Evolutionary conservation across 371 early-diverging fungal species (phyloP).

Genomic region (Fennellomyces sp.): DNA sequence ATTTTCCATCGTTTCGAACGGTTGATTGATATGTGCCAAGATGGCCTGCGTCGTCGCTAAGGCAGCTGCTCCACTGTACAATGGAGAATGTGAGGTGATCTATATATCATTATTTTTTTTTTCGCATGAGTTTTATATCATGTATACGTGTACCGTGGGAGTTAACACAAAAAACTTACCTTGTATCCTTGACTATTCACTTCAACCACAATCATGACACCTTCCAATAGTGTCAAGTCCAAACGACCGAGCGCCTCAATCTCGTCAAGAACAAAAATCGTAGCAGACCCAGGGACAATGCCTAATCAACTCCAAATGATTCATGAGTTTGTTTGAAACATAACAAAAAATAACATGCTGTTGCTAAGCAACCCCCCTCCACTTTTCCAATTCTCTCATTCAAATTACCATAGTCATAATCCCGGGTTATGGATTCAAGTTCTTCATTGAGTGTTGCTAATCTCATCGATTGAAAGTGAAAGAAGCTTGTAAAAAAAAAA

Average conservation of each 20-base stretch:
- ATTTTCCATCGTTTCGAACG: constrained; percentile 48
- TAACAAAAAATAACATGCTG: neutral
- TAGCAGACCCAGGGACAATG: constrained; percentile 49
- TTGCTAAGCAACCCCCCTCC: neutral
- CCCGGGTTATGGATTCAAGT: constrained; percentile 14
- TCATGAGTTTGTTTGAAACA: neutral
- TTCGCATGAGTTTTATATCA: neutral
- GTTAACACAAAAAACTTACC: constrained; percentile 21
- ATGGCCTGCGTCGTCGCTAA: constrained; percentile 25
- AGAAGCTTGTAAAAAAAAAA: no score
- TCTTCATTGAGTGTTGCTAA: constrained; percentile 18
- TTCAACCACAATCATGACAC: constrained; percentile 43
- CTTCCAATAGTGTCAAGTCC: constrained; percentile 45
- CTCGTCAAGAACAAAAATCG: constrained; percentile 44
- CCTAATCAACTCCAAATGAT: neutral
- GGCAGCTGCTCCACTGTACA: constrained; percentile 18
- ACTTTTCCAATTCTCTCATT: neutral
- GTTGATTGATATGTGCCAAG: constrained; percentile 22
- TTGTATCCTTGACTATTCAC: constrained; percentile 36
- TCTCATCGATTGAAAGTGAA: constrained; percentile 19
- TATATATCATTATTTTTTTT: constrained; percentile 2
- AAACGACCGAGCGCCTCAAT: constrained; percentile 30
- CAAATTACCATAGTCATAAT: constrained; percentile 24
- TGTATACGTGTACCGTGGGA: neutral
- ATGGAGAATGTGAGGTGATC: constrained; percentile 36